Conservation (phyloP, 768 basidiomycete genomes). For the Jaapia argillacea region DNA sequence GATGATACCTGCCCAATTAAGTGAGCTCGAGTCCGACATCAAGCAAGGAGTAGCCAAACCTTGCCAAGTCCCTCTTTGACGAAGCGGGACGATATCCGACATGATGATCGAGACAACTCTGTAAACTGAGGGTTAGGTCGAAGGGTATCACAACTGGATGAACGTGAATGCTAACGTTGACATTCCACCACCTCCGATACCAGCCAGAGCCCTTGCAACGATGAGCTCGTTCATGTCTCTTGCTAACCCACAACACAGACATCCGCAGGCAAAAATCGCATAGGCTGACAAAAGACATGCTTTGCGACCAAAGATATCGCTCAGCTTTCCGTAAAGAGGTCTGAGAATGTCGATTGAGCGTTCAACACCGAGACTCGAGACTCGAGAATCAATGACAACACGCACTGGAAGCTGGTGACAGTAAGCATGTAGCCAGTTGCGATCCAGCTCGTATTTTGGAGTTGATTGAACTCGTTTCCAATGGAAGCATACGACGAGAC, state of each 20-base stretch:
- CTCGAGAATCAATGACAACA: too few species aligned
- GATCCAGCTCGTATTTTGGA: slow-evolving; percentile 16
- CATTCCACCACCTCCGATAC: slow-evolving; percentile 11
- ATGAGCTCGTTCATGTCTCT: slow-evolving; percentile 9
- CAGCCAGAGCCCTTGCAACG: slow-evolving; percentile 7
- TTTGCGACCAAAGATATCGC: slow-evolving; percentile 13
- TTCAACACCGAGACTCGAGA: background rate
- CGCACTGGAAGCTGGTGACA: slow-evolving; percentile 10
- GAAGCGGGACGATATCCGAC: slow-evolving; percentile 54
- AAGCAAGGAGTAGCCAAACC: too few species aligned
- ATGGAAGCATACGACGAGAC: slow-evolving; percentile 13
- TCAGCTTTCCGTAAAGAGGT: slow-evolving; percentile 12
- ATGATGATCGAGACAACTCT: slow-evolving; percentile 57
- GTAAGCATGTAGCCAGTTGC: slow-evolving; percentile 16
- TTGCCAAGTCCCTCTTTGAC: slow-evolving; percentile 63
- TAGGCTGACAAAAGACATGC: slow-evolving; percentile 10
- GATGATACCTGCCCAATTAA: slow-evolving; percentile 35
- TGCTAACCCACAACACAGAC: slow-evolving; percentile 9
- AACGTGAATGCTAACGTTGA: slow-evolving; percentile 7
- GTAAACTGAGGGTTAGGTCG: too few species aligned
- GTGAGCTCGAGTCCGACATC: too few species aligned
- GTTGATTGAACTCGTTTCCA: slow-evolving; percentile 14
- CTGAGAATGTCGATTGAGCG: slow-evolving; percentile 3
- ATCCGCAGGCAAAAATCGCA: slow-evolving; percentile 8
- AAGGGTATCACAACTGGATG: too few species aligned